Base-by-base conservation (phyloP, 2,329 filamentous ascomycete genomes). In the Trichoderma arundinaceum region DNA sequence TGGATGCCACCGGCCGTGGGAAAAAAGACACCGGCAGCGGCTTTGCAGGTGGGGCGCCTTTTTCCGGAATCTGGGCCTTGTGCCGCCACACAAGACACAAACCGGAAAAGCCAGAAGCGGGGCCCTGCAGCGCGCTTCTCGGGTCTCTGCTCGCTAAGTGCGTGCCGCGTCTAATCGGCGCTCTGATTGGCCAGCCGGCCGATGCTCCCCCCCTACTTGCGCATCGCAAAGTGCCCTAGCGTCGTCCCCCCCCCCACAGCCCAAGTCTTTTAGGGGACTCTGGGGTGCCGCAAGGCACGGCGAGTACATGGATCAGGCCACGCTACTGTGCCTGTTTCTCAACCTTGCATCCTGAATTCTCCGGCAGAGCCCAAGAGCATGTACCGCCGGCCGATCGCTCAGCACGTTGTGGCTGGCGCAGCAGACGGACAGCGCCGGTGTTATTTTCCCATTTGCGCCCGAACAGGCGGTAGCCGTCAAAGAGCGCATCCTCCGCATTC, bases 101-200 rank as follows among this genome's bases (percentile, higher is more conserved):
- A 52, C 33, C 38, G 28, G 19, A 51, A 52, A 41, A 44, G 49
- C 33, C 44, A 60, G 51, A 9, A 53, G 39, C 38, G 12, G 22
- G 6, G 28, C 44, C 46, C 65, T 67, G 61, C 65, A 67, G 61
- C 61, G 65, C 65, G 65, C 65, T 67, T 67, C 61, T 65, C 61
- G 65, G 65, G 61, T 57, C 60, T 49, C 54, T 57, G 49, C 32
- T 49, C 46, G 54, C 49, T 48, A 65, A 63, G 58, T 57, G 63
- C 63, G 48, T 64, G 65, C 59, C 65, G 65, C 65, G 65, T 39
- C 32, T 66, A 66, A 64, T 54, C 32, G 8, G 38, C 17, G 15
- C 17, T 4, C 35, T 66, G 38, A 62, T 66, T 66, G 65, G 65
- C 38, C 15, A 0, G 33, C 57, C 7, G 13, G 48, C 57, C 43